Percentiles rank a stretch among this genome's conserved stretches.
Conservation (phyloP, 371 early-diverging fungal genomes). For the Apophysomyces ossiformis region DNA sequence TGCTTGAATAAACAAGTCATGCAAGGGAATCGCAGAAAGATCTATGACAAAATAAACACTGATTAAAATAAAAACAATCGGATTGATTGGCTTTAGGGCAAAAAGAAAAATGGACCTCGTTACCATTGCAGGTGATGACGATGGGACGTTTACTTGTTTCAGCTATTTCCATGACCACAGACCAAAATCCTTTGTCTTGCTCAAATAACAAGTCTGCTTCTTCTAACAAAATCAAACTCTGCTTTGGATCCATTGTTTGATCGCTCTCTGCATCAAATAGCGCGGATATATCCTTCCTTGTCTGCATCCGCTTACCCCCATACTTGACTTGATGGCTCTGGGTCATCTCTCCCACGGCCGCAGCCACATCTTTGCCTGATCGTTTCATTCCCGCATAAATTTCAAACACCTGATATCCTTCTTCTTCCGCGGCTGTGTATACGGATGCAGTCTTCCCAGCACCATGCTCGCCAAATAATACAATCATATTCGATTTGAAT, state of each 20-base stretch:
- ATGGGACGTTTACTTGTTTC: constrained; percentile 81
- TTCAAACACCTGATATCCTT: constrained; percentile 79
- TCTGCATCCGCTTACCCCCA: constrained; percentile 8
- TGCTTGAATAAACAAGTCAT: constrained; percentile 27
- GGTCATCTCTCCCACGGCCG: constrained; percentile 73
- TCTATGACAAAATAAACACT: constrained; percentile 19
- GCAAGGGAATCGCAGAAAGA: constrained; percentile 30
- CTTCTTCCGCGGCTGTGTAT: constrained; percentile 73
- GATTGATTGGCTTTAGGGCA: neutral
- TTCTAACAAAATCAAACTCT: constrained; percentile 79
- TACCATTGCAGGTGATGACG: constrained; percentile 82
- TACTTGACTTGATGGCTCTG: constrained; percentile 66
- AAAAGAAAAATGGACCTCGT: constrained; percentile 8
- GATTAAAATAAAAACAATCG: neutral
- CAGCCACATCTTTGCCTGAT: constrained; percentile 72
- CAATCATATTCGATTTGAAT: constrained; percentile 59
- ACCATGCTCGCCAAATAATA: constrained; percentile 75
- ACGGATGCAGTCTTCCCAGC: constrained; percentile 82
- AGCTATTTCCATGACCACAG: constrained; percentile 67
- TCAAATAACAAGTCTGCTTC: constrained; percentile 85
- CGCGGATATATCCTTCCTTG: constrained; percentile 13
- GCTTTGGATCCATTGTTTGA: constrained; percentile 28
- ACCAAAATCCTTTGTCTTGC: constrained; percentile 84
- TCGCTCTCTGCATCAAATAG: neutral
- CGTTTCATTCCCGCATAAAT: constrained; percentile 71